Conservation (phyloP, 2,329 filamentous ascomycete genomes). For the Sporothrix pallida region DNA sequence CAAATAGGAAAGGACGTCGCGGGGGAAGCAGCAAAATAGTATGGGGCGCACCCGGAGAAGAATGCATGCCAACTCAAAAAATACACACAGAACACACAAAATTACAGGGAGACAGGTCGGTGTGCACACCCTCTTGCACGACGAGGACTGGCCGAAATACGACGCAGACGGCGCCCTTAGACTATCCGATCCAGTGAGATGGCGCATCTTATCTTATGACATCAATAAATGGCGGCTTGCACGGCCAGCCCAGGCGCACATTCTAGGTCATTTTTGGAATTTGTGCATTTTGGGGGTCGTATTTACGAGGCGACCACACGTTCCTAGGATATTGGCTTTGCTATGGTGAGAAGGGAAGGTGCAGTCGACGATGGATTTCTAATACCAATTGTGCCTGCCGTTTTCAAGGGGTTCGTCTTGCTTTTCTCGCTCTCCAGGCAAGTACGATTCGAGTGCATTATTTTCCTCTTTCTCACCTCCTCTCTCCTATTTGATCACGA, state of each 20-base stretch:
- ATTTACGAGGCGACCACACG: not conserved
- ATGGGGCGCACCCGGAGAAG: not conserved
- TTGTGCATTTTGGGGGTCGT: not conserved
- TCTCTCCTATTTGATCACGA: not conserved
- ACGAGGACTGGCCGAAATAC: conserved; percentile 9
- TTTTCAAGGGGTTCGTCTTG: not conserved
- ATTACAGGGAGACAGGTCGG: no score
- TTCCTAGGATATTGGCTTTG: not conserved
- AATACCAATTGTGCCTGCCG: not conserved
- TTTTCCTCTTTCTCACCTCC: not conserved
- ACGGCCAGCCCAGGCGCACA: not conserved
- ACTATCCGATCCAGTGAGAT: conserved; percentile 8
- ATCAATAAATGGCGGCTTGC: not conserved
- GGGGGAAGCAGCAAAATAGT: not conserved
- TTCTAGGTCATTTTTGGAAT: not conserved
- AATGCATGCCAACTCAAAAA: not conserved
- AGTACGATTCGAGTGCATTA: not conserved
- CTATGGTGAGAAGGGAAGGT: conserved; percentile 12
- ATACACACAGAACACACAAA: no score
- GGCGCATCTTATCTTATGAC: conserved; percentile 25
- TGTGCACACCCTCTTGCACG: not conserved
- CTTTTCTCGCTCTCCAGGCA: not conserved
- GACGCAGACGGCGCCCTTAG: not conserved
- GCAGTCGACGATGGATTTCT: not conserved
- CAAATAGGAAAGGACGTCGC: not conserved